Evolutionary conservation across 495 filamentous ascomycete genomes (phyloP).

Genomic region (Aspergillus avenaceus): DNA sequence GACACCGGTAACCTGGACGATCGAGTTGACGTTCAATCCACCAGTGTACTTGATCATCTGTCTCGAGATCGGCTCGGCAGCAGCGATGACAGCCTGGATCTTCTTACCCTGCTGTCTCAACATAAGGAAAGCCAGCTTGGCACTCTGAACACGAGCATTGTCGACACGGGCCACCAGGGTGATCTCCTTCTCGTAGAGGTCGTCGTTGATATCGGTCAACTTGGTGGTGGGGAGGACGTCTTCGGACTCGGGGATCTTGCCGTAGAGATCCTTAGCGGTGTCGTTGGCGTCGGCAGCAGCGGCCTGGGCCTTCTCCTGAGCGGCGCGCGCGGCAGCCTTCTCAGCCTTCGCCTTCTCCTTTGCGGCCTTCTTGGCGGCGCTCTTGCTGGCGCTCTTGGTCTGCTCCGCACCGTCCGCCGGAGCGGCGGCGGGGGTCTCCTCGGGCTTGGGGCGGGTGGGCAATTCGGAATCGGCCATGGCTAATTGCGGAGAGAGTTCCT

Average conservation of each 20-base stretch:
- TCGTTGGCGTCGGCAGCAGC: constrained; percentile 57
- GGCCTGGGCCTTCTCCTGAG: constrained; percentile 48
- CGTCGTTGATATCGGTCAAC: constrained; percentile 47
- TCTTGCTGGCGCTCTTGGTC: constrained; percentile 53
- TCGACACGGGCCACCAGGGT: constrained; percentile 80
- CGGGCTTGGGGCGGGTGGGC: constrained; percentile 45
- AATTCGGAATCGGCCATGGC: constrained; percentile 47
- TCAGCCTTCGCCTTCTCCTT: constrained; percentile 67
- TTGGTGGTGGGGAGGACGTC: constrained; percentile 30
- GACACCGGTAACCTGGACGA: constrained; percentile 73
- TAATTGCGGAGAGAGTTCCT: constrained; percentile 3
- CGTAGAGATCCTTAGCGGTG: constrained; percentile 68
- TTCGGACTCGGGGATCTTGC: constrained; percentile 41
- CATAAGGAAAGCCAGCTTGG: constrained; percentile 90
- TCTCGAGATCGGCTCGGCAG: constrained; percentile 48
- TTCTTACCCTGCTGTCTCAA: constrained; percentile 77
- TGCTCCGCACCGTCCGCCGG: constrained; percentile 32
- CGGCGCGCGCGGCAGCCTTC: constrained; percentile 52
- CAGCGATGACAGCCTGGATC: constrained; percentile 73
- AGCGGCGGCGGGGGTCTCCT: constrained; percentile 34
- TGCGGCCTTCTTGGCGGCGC: constrained; percentile 60
- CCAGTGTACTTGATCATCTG: constrained; percentile 91
- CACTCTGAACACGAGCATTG: constrained; percentile 80
- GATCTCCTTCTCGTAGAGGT: constrained; percentile 68
- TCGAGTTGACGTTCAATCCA: constrained; percentile 71